phyloP scores from a whole-genome alignment of 345 rosid genomes.

The Mercurialis annua region DNA sequence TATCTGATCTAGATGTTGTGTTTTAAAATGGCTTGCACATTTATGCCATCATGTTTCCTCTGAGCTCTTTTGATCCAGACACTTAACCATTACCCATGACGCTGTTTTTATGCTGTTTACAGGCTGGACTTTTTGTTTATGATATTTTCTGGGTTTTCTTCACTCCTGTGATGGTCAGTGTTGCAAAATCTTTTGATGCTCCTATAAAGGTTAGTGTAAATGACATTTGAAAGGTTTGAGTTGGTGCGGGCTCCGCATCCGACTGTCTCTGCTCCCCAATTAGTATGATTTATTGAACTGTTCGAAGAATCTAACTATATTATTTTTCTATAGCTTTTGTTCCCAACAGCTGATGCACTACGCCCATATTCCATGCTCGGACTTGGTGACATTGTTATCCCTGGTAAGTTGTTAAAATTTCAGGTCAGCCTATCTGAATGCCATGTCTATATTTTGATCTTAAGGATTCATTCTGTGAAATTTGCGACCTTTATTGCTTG shows the following conservation, averaged over 20 bases:
- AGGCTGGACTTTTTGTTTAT: constrained; percentile 96
- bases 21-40: not conserved
- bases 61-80: not conserved
- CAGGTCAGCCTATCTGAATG: not conserved
- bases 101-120: constrained; percentile 14
- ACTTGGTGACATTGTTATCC: constrained; percentile 98
- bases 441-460: not conserved
- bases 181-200: constrained; percentile 98
- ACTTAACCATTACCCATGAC: not conserved
- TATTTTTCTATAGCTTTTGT: constrained; percentile 61
- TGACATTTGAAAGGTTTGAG: too few species aligned
- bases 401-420: constrained; percentile 50
- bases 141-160: constrained; percentile 99
- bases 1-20: not conserved
- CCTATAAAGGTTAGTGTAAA: constrained; percentile 96
- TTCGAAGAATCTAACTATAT: constrained; percentile 1
- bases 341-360: constrained; percentile 72
- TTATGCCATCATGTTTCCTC: not conserved
- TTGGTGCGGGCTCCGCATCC: too few species aligned
- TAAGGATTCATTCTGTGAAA: not conserved
- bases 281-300: not conserved
- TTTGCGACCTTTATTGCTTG: not conserved
- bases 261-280: too few species aligned
- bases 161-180: constrained; percentile 99
- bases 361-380: constrained; percentile 99